Percentiles rank a stretch among this genome's conserved stretches.
Conservation (phyloP, 208 protist genomes). For the Crithidia expoeki region DNA sequence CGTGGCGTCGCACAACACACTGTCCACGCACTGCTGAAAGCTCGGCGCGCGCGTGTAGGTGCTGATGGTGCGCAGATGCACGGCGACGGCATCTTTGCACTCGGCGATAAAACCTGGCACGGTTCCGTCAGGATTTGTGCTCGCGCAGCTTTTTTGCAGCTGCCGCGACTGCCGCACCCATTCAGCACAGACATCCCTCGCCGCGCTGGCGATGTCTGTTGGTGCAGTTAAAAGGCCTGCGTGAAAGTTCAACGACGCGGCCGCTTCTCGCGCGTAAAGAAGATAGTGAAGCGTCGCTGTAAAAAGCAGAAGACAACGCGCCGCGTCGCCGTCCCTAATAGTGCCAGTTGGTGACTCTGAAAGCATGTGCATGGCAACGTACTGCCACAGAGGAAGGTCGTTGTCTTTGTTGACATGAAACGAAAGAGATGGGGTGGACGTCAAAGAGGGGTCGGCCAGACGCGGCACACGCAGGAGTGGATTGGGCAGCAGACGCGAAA, state of each 20-base stretch:
- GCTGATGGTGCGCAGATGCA: constrained; percentile 21
- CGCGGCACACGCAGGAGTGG: not conserved
- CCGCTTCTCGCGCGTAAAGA: not conserved
- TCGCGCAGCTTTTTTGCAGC: not conserved
- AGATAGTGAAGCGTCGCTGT: constrained; percentile 15
- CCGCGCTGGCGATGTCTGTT: too few relatives aligned
- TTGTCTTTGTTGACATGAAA: not conserved
- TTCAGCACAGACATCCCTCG: too few relatives aligned
- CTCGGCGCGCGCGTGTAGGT: not conserved
- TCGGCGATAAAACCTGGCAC: not conserved
- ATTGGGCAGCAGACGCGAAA: constrained; percentile 16
- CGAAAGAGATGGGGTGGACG: not conserved
- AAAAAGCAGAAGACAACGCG: not conserved
- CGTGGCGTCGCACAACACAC: constrained; percentile 4
- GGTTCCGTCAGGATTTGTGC: not conserved
- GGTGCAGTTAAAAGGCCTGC: too few relatives aligned
- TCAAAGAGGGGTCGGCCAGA: not conserved
- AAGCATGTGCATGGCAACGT: constrained; percentile 8
- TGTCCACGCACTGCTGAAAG: constrained; percentile 5
- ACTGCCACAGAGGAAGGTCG: constrained; percentile 10
- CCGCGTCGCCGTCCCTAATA: not conserved
- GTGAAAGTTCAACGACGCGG: not conserved
- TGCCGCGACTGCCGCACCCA: not conserved
- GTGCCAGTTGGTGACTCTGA: not conserved
- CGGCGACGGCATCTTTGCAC: constrained; percentile 5